Evolutionary conservation across 352 stramenopile genomes (phyloP).

Genomic region (Peronospora belbahrii): DNA sequence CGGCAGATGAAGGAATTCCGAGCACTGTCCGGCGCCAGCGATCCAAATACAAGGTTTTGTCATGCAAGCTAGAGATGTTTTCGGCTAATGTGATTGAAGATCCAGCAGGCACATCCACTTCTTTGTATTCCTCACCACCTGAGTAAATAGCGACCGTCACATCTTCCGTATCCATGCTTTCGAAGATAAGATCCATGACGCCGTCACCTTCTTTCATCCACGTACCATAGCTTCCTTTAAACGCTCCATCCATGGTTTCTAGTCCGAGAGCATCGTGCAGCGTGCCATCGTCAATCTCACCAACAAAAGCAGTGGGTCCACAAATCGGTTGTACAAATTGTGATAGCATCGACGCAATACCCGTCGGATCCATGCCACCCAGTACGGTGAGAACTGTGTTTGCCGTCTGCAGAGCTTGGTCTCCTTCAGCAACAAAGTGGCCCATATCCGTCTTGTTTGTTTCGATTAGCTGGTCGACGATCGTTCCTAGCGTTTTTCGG

Average conservation of each 20-base stretch:
- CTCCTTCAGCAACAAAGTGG: constrained; percentile 6
- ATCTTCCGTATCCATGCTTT: constrained; percentile 20
- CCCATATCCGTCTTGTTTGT: constrained; percentile 14
- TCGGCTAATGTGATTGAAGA: constrained; percentile 12
- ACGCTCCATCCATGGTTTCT: constrained; percentile 22
- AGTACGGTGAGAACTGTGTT: constrained; percentile 30
- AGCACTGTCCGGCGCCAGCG: constrained; percentile 33
- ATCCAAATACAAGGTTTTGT: constrained; percentile 49
- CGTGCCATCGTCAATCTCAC: constrained; percentile 30
- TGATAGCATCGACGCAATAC: constrained; percentile 29
- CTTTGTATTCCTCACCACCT: constrained; percentile 12
- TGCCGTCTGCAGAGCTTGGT: constrained; percentile 26
- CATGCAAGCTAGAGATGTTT: constrained; percentile 13
- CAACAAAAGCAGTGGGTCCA: constrained; percentile 20
- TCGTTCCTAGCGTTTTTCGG: constrained; percentile 20
- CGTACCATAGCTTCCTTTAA: constrained; percentile 26
- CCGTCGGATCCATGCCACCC: constrained; percentile 31
- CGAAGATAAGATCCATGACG: constrained; percentile 18
- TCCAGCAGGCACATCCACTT: constrained; percentile 12
- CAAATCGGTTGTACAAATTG: constrained; percentile 37
- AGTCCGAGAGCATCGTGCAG: constrained; percentile 25
- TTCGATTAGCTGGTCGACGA: constrained; percentile 24
- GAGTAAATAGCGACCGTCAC: constrained; percentile 27
- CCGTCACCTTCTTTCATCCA: constrained; percentile 32
- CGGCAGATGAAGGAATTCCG: constrained; percentile 20